Conservation (phyloP, 129 eudicot species). For the Escallonia herrerae region DNA sequence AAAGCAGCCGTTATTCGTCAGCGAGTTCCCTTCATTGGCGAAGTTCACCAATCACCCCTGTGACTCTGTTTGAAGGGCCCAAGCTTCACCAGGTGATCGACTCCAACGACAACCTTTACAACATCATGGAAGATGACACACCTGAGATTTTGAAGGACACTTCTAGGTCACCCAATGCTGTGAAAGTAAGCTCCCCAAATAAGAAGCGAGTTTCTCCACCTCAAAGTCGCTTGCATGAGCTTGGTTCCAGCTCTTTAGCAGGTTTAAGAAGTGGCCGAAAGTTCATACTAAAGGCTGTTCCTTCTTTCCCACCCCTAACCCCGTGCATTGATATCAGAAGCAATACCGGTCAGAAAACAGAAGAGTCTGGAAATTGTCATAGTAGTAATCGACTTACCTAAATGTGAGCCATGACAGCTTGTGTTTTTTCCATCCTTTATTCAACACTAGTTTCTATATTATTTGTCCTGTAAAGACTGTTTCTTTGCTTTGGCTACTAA, state of each 20-base stretch:
- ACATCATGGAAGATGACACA: constrained; percentile 48
- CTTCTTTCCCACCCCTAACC: constrained; percentile 57
- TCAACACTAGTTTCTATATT: background rate
- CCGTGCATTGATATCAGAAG: constrained; percentile 45
- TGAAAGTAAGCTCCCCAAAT: constrained; percentile 68
- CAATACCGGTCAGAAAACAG: constrained; percentile 8
- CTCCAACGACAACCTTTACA: constrained; percentile 9
- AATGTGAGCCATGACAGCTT: constrained; percentile 12
- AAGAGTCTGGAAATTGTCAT: constrained; percentile 9
- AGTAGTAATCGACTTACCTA: constrained; percentile 10
- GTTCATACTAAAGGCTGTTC: constrained; percentile 52
- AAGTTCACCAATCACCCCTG: constrained; percentile 43
- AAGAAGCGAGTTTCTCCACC: constrained; percentile 88
- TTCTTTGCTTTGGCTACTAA: background rate
- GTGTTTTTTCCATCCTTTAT: too few species aligned
- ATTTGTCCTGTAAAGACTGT: background rate
- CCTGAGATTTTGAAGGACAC: constrained; percentile 61
- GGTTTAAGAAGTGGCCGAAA: constrained; percentile 55
- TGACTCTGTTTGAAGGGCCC: constrained; percentile 25
- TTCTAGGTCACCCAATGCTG: constrained; percentile 23
- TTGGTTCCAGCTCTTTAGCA: constrained; percentile 38
- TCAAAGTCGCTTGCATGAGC: constrained; percentile 31
- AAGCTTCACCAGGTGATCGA: constrained; percentile 18
- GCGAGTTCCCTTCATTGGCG: constrained; percentile 25
- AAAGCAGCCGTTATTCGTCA: constrained; percentile 15